Percentiles rank a stretch among this genome's conserved stretches.
These are phyloP conservation scores for Bipolaris victoriae DNA, from an alignment of 2,329 filamentous ascomycete genomes.

Conservation along the genomic window DNA sequence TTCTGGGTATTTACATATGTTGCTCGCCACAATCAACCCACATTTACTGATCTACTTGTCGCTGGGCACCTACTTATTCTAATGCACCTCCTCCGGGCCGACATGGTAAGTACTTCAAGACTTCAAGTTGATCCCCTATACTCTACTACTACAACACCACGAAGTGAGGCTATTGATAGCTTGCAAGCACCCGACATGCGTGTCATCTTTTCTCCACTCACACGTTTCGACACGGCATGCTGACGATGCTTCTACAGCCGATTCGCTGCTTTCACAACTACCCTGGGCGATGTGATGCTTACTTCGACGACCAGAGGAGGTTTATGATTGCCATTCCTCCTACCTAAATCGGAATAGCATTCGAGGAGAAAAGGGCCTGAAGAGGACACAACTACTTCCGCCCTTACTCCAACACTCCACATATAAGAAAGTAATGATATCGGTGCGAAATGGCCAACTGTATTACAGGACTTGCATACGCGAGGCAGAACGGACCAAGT, in stretches of 20 bases:
- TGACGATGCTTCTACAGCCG: not conserved
- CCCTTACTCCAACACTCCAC: too few species aligned
- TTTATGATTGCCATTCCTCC: not conserved
- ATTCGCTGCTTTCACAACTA: not conserved
- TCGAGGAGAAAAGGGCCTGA: too few species aligned
- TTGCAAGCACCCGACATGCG: not conserved
- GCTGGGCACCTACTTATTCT: not conserved
- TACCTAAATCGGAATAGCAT: not conserved
- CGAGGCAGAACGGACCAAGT: too few species aligned
- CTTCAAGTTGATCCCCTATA: too few species aligned
- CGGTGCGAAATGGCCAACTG: too few species aligned
- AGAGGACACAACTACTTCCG: too few species aligned
- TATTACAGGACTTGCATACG: too few species aligned
- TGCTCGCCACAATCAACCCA: not conserved
- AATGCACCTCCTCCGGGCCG: not conserved
- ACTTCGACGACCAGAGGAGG: not conserved
- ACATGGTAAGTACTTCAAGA: not conserved
- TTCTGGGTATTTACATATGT: too few species aligned
- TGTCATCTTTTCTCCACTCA: not conserved
- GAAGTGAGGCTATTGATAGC: not conserved
- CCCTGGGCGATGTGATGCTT: too few species aligned
- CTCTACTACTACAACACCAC: too few species aligned
- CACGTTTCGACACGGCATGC: not conserved
- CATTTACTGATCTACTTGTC: not conserved
- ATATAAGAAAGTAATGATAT: too few species aligned